Base-by-base conservation (phyloP, 305 asterid genomes). In the Fraxinus baroniana region DNA sequence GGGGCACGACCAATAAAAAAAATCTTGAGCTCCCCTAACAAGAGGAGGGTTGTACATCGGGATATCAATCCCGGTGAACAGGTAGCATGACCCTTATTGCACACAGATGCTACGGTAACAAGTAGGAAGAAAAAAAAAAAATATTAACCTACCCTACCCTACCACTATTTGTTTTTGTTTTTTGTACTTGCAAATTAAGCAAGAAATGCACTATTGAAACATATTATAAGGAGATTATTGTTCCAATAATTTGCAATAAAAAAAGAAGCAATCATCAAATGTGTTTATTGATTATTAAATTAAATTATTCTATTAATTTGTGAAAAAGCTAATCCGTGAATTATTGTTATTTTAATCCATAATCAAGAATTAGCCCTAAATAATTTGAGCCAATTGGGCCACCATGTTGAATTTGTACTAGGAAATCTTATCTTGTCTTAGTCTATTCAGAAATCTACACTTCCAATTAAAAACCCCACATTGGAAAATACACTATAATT, bases 401-500 rank as follows among this genome's bases (percentile, higher is more conserved):
- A 66, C 73, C 17, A 26, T 22, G 36, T 66, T 66, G 35, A 7
- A 60, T 17, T 32, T 5, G 30, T 22, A 36, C 30, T 79, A 79
- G 20, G 62, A 68, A 80, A 76, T 13, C 32, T 80, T 46, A 84
- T 73, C 79, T 76, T 76, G 22, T 10, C 12, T 4, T 22, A 73
- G 37, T 33, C 33, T 12, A 4, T 35, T 18, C 22, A 39, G 5
- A 62, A 79, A 85, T 83, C 68, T 79, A 36, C 39, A 22, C 73
- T 71, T 80, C 74, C 68, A 55, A 77, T 20, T 20, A 18, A 60
- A 44, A 76, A 35, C 79, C 83, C 37, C 82, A 4, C 78, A 74
- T 64, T 64, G 83, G 79, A 64, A 78, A 80, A 68, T 80, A 77
- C 74, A 57, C 35, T 22, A 83, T 79, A 73, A 8, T 77, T 80